Base-by-base conservation (phyloP, 2,329 filamentous ascomycete genomes). In the Xylaria polymorpha region DNA sequence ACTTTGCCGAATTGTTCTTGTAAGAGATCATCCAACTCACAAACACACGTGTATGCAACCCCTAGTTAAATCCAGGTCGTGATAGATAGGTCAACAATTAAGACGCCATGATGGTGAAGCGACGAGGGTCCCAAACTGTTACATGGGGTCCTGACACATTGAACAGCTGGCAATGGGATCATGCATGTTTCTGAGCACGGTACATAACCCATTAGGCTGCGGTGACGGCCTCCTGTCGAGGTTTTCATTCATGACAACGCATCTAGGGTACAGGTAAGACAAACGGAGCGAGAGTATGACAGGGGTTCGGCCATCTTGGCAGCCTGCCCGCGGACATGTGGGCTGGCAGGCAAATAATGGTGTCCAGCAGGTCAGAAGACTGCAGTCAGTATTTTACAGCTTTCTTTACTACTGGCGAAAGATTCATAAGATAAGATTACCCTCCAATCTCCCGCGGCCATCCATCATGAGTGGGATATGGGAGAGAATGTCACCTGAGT, bases 91-190 rank as follows among this genome's bases (percentile, higher is more conserved):
- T 44, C 20, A 59, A 46, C 22, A 44, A 44, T n/a, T 6, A 44
- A 55, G 35, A 39, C 35, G 15, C 56, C 56, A 25, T 43, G 37
- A 58, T 46, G n/a, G 56, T 20, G 29, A 32, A 14, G 56, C 46
- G 56, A 46, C 41, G 56, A 46, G 22, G 56, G 18, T 20, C 15
- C 53, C 61, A 58, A 64, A 66, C 66, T 58, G 58, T 48, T 61
- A 62, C 63, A 63, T 61, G 65, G 59, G 32, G 22, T 46, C 43
- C 65, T 48, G 65, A 64, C 39, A 68, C 44, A 62, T 56, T 70
- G 71, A 66, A 70, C 68, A 73, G 63, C 66, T 73, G 68, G 70
- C 71, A 57, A 53, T 71, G 64, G 73, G 61, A 68, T 74, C 64
- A 66, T 74, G 72, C 71, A 71, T 68, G 69, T 64, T 69, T 71